Conservation (phyloP, 768 basidiomycete species). For the Coprinopsis marcescibilis region DNA sequence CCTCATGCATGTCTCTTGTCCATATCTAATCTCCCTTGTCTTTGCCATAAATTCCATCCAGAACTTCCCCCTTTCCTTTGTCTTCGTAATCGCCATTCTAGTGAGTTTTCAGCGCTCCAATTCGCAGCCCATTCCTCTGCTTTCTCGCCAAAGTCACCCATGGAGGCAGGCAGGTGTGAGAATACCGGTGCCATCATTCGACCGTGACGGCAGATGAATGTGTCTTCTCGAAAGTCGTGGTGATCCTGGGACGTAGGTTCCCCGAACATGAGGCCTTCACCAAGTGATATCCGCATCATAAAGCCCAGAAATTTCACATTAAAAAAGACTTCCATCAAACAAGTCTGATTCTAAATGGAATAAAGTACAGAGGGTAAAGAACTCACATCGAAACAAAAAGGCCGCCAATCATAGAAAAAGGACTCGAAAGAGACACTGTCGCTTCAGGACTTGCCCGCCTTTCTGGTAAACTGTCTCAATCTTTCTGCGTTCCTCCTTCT, state of each 20-base stretch:
- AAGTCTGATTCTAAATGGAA: not conserved
- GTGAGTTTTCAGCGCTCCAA: too few species aligned
- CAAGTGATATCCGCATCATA: not conserved
- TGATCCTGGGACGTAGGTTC: not conserved
- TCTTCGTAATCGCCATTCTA: not conserved
- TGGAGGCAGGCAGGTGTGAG: not conserved
- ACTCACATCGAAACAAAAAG: slow-evolving; percentile 1
- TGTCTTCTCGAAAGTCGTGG: not conserved
- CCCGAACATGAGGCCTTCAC: slow-evolving; percentile 8
- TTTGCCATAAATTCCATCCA: not conserved
- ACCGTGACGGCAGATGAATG: not conserved
- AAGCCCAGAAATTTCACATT: not conserved
- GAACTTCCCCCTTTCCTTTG: not conserved
- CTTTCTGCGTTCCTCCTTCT: slow-evolving; percentile 72
- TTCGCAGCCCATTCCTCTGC: not conserved
- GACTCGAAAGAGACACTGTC: too few species aligned
- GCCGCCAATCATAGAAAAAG: too few species aligned
- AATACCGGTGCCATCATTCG: not conserved
- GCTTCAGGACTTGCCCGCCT: slow-evolving; percentile 31
- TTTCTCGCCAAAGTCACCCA: not conserved
- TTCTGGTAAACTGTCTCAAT: slow-evolving; percentile 55
- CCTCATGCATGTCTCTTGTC: slow-evolving; percentile 4
- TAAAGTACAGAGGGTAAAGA: slow-evolving; percentile 2
- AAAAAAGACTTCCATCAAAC: not conserved
- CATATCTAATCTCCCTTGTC: slow-evolving; percentile 3